Evolutionary conservation across 78 protist species (phyloP), one percentile per base, ranked within the genome.

Genomic region (Polysphondylium violaceum): DNA sequence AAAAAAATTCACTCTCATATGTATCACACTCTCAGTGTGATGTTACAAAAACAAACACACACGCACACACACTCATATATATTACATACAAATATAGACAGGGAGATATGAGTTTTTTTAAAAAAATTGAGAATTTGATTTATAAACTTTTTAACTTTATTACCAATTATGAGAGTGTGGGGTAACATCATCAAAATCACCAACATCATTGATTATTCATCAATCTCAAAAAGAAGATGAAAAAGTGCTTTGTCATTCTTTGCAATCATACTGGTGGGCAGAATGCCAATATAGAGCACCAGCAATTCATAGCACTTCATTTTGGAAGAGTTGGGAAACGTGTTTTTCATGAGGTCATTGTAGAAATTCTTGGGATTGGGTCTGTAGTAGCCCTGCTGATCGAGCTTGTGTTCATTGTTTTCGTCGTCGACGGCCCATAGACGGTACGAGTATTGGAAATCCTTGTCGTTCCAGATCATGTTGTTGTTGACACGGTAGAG

Each of bases 391-490:
- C 36, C 23, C 41, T 31, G 14, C 35, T 79, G 87, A 12, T 76
- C 87, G 2, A 76, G 21, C 29, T 69, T 71, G 14, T 68, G 91
- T 56, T 74, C 83, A 25, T 74, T 74, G 14, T 60, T 65, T 55
- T 83, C 91, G 33, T 83, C 91, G 33, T 83, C 91, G 0, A 64
- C 91, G 2, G 69, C 50, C 91, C 91, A 83, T 19, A 83, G 25
- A 17, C 79, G 33, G 31, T 83, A 83, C 29, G 63, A 40, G 29
- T 83, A 83, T 40, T 55, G 64, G 44, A 83, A 83, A 23, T 83
- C 68, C 33, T 83, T 83, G 25, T 83, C 79, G 27, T 83, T 83
- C 78, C 75, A 51, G 29, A 83, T 69, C 72, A 68, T 74, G 51
- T 83, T 43, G 31, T 36, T 56, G 63, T 71, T 40, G 31, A 71